Conservation (phyloP, 768 basidiomycete species). For the Mycena floridula region DNA sequence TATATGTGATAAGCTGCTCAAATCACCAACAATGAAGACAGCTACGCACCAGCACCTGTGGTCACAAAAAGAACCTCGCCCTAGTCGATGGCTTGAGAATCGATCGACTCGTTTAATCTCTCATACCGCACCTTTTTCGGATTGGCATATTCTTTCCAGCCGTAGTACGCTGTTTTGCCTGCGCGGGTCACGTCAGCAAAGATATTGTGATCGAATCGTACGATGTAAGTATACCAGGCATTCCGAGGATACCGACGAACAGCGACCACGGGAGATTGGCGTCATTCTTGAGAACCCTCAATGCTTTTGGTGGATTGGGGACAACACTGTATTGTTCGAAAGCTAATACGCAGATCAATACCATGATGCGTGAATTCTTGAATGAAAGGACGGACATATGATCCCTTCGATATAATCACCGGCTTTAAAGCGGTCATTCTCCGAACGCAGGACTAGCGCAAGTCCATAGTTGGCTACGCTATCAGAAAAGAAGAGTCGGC, state of each 20-base stretch:
- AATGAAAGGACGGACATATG: conserved; percentile 5
- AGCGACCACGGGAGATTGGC: conserved; percentile 41
- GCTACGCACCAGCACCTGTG: conserved; percentile 28
- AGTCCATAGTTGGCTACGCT: conserved; percentile 13
- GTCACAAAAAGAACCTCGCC: conserved; percentile 37
- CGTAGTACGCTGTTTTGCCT: conserved; percentile 21
- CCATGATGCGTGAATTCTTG: neutral
- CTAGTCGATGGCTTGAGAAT: conserved; percentile 10
- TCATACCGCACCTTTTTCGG: conserved; percentile 9
- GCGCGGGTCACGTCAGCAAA: too few relatives aligned
- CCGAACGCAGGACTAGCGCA: conserved; percentile 20
- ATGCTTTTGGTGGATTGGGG: conserved; percentile 9
- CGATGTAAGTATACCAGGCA: conserved; percentile 36
- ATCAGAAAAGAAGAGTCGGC: neutral
- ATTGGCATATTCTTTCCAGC: conserved; percentile 16
- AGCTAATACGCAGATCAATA: too few relatives aligned
- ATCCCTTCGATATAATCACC: conserved; percentile 22
- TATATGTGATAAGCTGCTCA: too few relatives aligned
- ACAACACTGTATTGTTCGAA: conserved; percentile 35
- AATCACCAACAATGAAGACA: neutral
- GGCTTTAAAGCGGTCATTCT: conserved; percentile 12
- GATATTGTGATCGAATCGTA: neutral
- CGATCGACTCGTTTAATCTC: neutral
- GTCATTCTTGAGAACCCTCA: conserved; percentile 29
- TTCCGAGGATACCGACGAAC: conserved; percentile 46